Percentiles rank a stretch among this genome's conserved stretches.
Conservation (phyloP, 2,329 filamentous ascomycete genomes). For the Dothiorella sarmentorum region DNA sequence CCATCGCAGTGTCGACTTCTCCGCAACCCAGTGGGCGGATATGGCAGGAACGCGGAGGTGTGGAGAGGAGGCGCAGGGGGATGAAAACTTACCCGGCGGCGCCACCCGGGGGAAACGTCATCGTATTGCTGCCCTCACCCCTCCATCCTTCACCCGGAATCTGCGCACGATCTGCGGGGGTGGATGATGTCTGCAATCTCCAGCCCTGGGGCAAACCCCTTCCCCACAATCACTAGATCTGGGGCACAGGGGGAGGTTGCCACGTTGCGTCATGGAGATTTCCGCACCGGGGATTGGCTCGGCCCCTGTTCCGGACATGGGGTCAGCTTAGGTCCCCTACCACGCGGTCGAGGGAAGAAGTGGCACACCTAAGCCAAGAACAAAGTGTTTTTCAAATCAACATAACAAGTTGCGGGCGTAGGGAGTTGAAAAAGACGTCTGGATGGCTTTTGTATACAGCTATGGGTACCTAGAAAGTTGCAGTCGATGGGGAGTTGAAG, state of each 20-base stretch:
- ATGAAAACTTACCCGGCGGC: neutral
- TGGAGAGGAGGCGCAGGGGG: neutral
- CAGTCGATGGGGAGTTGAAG: too few species aligned
- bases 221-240: neutral
- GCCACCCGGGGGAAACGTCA: slow-evolving; percentile 1
- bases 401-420: too few species aligned
- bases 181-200: neutral
- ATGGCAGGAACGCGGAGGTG: slow-evolving; percentile 1
- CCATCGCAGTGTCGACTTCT: too few species aligned
- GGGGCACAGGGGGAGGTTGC: too few species aligned
- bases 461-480: too few species aligned
- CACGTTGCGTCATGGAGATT: neutral
- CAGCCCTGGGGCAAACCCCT: neutral
- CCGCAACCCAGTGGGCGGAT: neutral
- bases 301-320: too few species aligned
- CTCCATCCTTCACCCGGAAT: neutral
- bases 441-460: too few species aligned
- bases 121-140: neutral
- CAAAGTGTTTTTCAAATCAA: too few species aligned
- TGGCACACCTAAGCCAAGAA: too few species aligned
- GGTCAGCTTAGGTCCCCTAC: too few species aligned
- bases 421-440: too few species aligned
- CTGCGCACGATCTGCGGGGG: neutral
- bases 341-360: too few species aligned
- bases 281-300: neutral